Evolutionary conservation across 2,329 filamentous ascomycete species (phyloP), one percentile per base, ranked within the genome.

Genomic region (Pseudomassariella vexata): DNA sequence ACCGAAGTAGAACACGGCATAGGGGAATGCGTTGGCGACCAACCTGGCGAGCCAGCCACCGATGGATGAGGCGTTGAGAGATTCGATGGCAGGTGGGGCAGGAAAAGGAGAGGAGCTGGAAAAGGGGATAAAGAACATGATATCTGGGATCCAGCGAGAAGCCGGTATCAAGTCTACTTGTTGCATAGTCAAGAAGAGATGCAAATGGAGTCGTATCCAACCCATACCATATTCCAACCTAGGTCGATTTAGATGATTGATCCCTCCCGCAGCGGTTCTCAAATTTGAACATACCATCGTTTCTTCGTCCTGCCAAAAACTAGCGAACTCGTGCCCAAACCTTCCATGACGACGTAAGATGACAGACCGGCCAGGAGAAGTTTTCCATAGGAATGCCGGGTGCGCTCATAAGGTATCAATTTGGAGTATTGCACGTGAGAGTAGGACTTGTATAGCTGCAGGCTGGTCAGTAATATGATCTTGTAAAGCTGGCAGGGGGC

Each of bases 71-170:
- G 50, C 34, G 8, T 52, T 60, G 12, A 70, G 47, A 3, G 61
- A 57, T 4, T 53, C 39, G 0, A 62, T 59, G 0, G 60, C 52
- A 3, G 66, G 62, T 2, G 70, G 71, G 0, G 66, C 50, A 2
- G 57, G 49, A 18, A 76, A 66, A 1, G 70, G 70, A 0, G 73
- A 77, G 9, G 62, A 52, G 6, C 55, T 45, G 9, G 68, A 66
- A 28, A 76, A 77, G 1, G 74, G 73, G 12, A 78, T 46, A 41
- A 76, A 76, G 48, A 68, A 79, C 5, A 50, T 57, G 22, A 56
- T 55, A 6, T 47, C 50, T 0, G 74, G 73, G 3, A 76, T 50
- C 50, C 50, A 55, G 6, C 53, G 54, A 9, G 42, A 56, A 9
- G 55, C 48, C 0, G 68, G 53, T 25, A 68, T 53, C 10, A 78